Evolutionary conservation across 148 eudicot species (phyloP), one percentile per base, ranked within the genome.

Genomic region (Pouteria glomerata): DNA sequence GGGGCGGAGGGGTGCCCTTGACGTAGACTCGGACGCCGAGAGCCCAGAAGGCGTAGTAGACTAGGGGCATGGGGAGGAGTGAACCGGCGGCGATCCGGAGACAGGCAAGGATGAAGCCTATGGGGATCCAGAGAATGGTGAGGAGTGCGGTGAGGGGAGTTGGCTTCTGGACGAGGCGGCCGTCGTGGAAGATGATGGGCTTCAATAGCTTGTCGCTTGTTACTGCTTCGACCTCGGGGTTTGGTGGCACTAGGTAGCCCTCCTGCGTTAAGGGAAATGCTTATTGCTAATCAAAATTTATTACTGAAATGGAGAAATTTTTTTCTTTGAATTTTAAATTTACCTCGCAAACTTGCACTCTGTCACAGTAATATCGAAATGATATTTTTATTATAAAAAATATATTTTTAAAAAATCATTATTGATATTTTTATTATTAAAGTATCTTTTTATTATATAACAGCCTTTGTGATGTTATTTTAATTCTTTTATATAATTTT

Each of bases 1-100:
- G 74, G 0, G 80, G 80, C 0, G 80, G 83, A 1, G 80, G 80
- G 42, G 41, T 71, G n/a, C 85, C 85, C 18, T 74, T 78, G 16
- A 82, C 67, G 15, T 52, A 52, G 72, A 82, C 85, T 21, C 82
- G 76, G 33, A 82, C 85, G 19, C 85, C 81, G 13, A 82, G 81
- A 0, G 81, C 85, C 85, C 81, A 74, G 29, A 82, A 82, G 3
- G 81, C 81, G 31, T 82, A 75, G 81, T 78, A 82, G 23, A 78
- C 85, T 0, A 82, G 23, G 4, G 77, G 74, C 85, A 82, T 78
- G 41, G 81, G 82, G 65, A 82, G 85, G 63, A 82, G 76, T 2
- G 85, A 48, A 0, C 85, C 85, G 4, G 85, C 85, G 29, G 85
- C 81, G 1, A 82, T 75, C 6, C 85, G 68, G 0, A 82, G n/a